Evolutionary conservation across 306 rosid genomes (phyloP).

Genomic region (Crataegus laevigata): DNA sequence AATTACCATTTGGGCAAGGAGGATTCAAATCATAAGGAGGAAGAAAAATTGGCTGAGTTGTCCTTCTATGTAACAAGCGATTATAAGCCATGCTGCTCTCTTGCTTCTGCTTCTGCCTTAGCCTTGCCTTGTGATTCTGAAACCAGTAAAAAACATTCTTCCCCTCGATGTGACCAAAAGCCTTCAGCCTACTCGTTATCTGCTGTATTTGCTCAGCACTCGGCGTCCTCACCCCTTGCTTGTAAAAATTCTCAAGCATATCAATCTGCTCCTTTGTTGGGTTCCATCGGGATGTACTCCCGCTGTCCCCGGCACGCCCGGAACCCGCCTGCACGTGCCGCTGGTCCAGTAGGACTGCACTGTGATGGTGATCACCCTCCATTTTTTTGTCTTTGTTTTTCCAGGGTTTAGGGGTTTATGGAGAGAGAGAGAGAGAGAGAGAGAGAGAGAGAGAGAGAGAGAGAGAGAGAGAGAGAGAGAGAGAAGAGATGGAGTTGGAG

Average conservation of each 20-base stretch:
- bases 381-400: not conserved
- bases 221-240: slow-evolving; percentile 77
- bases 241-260: slow-evolving; percentile 63
- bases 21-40: slow-evolving; percentile 1
- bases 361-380: slow-evolving; percentile 15
- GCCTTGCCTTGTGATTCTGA: slow-evolving; percentile 92
- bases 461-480: not conserved
- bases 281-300: slow-evolving; percentile 57
- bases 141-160: slow-evolving; percentile 98
- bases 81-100: slow-evolving; percentile 46
- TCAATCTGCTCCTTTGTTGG: slow-evolving; percentile 87
- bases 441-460: not conserved
- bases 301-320: not conserved
- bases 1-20: slow-evolving; percentile 45
- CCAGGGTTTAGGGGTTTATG: not conserved
- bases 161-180: slow-evolving; percentile 80
- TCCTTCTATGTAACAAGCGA: slow-evolving; percentile 26
- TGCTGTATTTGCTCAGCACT: slow-evolving; percentile 78
- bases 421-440: not conserved
- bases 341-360: not conserved
- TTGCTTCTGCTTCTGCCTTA: slow-evolving; percentile 88
- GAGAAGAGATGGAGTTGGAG: not conserved
- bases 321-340: not conserved
- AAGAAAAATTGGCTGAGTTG: slow-evolving; percentile 24
- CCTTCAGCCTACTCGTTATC: slow-evolving; percentile 52